phyloP scores from a whole-genome alignment of 2,329 filamentous ascomycete genomes.

The Pseudogymnoascus sp. region DNA sequence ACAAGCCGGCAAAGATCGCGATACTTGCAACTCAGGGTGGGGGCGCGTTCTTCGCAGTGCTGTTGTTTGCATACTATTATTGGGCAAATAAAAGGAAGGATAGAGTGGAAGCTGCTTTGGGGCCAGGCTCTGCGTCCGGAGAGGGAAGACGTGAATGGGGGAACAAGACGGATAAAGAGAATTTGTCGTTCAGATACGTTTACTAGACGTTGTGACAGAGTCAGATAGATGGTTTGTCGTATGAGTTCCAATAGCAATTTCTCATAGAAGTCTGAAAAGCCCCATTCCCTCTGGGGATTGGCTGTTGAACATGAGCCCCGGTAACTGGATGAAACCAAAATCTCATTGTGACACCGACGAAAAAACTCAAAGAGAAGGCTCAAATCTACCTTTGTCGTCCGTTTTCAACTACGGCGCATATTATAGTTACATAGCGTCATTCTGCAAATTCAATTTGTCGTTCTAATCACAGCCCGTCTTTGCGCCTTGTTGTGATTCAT shows the following conservation, averaged over 20 bases:
- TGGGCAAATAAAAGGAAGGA: conserved; percentile 23
- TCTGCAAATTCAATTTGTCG: background rate
- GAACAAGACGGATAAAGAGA: conserved; percentile 23
- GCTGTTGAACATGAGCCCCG: background rate
- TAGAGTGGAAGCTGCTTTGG: conserved; percentile 15
- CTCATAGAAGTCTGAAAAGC: background rate
- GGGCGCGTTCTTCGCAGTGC: conserved; percentile 17
- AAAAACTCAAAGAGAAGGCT: background rate
- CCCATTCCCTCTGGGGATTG: background rate
- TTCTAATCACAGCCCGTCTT: background rate
- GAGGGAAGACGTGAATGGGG: conserved; percentile 25
- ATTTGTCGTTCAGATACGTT: conserved; percentile 24
- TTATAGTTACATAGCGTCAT: background rate
- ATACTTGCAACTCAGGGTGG: conserved; percentile 33
- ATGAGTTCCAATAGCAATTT: background rate
- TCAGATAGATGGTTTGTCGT: background rate
- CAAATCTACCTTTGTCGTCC: background rate
- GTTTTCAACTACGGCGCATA: background rate
- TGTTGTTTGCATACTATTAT: conserved; percentile 22
- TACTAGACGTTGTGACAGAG: background rate
- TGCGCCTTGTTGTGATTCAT: background rate
- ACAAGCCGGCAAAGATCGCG: conserved; percentile 43
- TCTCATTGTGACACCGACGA: background rate
- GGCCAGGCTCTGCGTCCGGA: conserved; percentile 18
- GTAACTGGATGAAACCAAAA: background rate